These are phyloP conservation scores for Extremus antarcticus DNA, from an alignment of 495 filamentous ascomycete species.

Conservation along the genomic window DNA sequence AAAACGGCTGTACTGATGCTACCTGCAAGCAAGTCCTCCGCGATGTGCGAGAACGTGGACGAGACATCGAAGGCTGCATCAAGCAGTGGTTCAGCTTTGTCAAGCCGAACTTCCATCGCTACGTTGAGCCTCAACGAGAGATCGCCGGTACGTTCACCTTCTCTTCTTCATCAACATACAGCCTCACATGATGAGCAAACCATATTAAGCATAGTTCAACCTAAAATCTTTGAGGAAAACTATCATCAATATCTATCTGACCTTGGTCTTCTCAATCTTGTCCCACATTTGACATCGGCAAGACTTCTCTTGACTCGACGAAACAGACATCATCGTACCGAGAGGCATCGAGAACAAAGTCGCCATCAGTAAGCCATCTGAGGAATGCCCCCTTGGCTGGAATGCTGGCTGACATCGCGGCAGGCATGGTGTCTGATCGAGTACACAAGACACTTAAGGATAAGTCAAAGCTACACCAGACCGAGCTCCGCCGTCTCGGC, in stretches of 20 bases:
- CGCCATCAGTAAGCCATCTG: constrained; percentile 58
- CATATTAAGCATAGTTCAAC: constrained; percentile 24
- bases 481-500: constrained; percentile 62
- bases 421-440: constrained; percentile 75
- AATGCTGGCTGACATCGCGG: background rate
- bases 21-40: constrained; percentile 52
- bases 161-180: background rate
- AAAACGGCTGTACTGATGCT: constrained; percentile 6
- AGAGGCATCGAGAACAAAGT: constrained; percentile 87
- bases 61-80: constrained; percentile 87
- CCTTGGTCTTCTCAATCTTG: background rate
- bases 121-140: constrained; percentile 78
- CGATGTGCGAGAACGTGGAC: constrained; percentile 72
- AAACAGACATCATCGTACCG: constrained; percentile 80
- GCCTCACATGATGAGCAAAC: constrained; percentile 17
- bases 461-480: constrained; percentile 75
- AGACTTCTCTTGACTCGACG: background rate
- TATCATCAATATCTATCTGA: constrained; percentile 15
- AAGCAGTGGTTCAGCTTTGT: constrained; percentile 97
- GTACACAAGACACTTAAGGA: constrained; percentile 72
- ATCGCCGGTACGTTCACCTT: constrained; percentile 48
- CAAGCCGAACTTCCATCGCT: constrained; percentile 87
- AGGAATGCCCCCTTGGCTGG: background rate
- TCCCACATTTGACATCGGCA: background rate
- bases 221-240: constrained; percentile 19